These are phyloP conservation scores for Porodaedalea pini DNA, from an alignment of 1,284 basidiomycete species.

Conservation along the genomic window DNA sequence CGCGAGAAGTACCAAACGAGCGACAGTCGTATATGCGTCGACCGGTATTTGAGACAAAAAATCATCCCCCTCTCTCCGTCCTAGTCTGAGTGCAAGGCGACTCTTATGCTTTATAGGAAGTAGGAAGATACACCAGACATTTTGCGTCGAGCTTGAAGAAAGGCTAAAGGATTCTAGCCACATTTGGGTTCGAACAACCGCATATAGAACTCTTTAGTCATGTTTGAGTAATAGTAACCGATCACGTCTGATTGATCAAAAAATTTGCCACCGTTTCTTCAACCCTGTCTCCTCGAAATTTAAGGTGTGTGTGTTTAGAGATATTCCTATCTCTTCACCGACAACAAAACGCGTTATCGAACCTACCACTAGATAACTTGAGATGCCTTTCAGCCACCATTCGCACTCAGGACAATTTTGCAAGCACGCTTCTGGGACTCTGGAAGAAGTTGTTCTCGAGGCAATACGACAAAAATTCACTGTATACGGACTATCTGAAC, in stretches of 20 bases:
- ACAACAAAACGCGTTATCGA: not conserved
- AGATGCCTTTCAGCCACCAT: slow-evolving; percentile 88
- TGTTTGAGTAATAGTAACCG: not conserved
- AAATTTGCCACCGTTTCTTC: too few relatives aligned
- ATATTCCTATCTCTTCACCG: not conserved
- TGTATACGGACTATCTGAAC: slow-evolving; percentile 90
- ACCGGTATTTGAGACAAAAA: not conserved
- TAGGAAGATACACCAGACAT: not conserved
- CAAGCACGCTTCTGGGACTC: slow-evolving; percentile 75
- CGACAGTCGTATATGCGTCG: not conserved
- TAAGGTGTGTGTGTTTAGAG: not conserved
- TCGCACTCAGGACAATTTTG: slow-evolving; percentile 98
- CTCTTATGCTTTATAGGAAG: not conserved
- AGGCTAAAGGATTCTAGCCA: not conserved
- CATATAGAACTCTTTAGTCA: not conserved
- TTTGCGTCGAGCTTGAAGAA: not conserved
- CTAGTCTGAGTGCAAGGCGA: too few relatives aligned
- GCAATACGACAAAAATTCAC: slow-evolving; percentile 79
- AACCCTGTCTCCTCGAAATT: too few relatives aligned
- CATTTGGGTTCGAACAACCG: not conserved
- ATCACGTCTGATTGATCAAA: not conserved
- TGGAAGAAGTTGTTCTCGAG: slow-evolving; percentile 77
- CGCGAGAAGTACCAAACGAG: not conserved
- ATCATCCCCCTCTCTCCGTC: not conserved
- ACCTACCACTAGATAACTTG: not conserved